Base-by-base conservation (phyloP, 495 filamentous ascomycete species). In the Penicillium lividum region DNA sequence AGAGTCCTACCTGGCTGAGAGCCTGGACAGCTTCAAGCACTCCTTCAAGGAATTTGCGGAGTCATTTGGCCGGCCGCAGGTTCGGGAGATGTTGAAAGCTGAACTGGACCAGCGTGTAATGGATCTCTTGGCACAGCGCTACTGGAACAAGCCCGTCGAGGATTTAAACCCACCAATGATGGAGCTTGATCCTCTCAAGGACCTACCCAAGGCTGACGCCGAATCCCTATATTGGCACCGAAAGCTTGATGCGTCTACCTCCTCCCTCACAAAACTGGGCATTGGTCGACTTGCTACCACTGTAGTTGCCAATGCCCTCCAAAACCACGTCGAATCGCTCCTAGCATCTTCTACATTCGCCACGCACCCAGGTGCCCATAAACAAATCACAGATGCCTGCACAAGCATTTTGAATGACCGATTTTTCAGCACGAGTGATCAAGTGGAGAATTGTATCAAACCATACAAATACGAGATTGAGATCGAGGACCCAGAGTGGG, bases 361-460 rank as follows among this genome's bases (percentile, higher is more conserved):
- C 8, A 83, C 86, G 22, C 94, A 99, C 63, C 94, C 94, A 0
- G 95, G 92, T 52, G 95, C 93, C 13, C 86, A 90, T 48, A 88
- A 92, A 71, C 91, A 92, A 40, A 97, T 98, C 64, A 90, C 83
- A 29, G 91, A 96, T 61, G 93, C 94, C 4, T 90, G 89, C 18
- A 87, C 88, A 2, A 86, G 84, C 36, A 97, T 98, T 46, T 74
- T 99, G 15, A 94, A 92, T 59, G 94, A 99, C 58, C 86, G 93
- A 3, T 96, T 95, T 63, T 97, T 96, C 75, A 92, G 91, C 68
- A 98, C 95, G 3, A 91, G 89, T 61, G 94, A 99, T 68, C 93
- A 97, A 70, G 92, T 99, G n/a, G 94, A 99, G 72, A 97, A 97
- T 67, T 98, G 94, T 68, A 93, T 99, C 78, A 99, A 99, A 70